Conservation (phyloP, 306 rosid species). For the Sindora glabra region DNA sequence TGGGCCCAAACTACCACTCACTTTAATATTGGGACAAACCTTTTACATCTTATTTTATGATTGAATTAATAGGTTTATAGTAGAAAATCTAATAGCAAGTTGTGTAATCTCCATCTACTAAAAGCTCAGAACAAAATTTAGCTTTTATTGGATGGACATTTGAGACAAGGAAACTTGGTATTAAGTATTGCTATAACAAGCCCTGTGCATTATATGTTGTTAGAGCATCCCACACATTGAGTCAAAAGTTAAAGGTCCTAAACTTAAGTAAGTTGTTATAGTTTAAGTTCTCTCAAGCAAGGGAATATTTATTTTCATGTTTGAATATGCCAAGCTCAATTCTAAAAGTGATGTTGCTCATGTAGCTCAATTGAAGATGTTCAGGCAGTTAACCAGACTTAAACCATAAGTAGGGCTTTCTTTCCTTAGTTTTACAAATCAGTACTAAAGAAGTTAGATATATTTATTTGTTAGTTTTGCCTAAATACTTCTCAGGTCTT, state of each 20-base stretch:
- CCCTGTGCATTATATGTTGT: slow-evolving; percentile 74
- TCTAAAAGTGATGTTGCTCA: slow-evolving; percentile 25
- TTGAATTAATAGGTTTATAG: no score
- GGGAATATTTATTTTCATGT: not conserved
- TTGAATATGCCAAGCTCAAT: slow-evolving; percentile 14
- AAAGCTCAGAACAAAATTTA: slow-evolving; percentile 47
- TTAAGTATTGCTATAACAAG: slow-evolving; percentile 78
- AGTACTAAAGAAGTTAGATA: not conserved
- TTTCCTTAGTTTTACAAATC: slow-evolving; percentile 81
- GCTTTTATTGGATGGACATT: slow-evolving; percentile 91
- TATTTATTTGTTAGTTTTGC: not conserved
- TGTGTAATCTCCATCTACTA: slow-evolving; percentile 69
- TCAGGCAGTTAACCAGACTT: slow-evolving; percentile 42
- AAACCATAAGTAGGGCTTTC: slow-evolving; percentile 73
- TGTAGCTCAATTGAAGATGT: slow-evolving; percentile 50
- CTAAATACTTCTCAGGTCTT: not conserved
- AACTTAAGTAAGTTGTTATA: not conserved
- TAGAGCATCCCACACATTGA: slow-evolving; percentile 38
- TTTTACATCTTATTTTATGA: no score
- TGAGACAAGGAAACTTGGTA: slow-evolving; percentile 81
- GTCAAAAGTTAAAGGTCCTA: slow-evolving; percentile 24
- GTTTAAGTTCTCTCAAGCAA: not conserved
- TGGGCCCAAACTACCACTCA: no score
- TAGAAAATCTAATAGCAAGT: no score
- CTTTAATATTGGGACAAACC: no score